phyloP scores from a whole-genome alignment of 805 yeast species.

The Suhomyces sp. region DNA sequence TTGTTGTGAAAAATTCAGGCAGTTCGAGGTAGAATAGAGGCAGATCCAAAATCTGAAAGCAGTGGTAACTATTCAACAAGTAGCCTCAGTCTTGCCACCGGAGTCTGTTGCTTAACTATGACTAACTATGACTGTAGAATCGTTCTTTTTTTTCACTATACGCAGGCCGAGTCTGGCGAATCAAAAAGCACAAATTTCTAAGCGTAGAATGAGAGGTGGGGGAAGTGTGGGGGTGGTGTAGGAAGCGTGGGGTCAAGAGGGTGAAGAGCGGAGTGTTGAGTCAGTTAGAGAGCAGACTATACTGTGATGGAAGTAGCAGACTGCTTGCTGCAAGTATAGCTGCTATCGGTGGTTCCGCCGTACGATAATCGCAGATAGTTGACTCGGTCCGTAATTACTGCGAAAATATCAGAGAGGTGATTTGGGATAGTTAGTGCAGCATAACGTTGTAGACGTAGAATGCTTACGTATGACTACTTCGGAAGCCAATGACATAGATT shows the following conservation, averaged over 20 bases:
- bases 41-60: background rate
- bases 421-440: too few species aligned
- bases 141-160: background rate
- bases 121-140: background rate
- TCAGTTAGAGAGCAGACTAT: background rate
- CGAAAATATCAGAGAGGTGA: background rate
- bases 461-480: too few species aligned
- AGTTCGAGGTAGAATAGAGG: background rate
- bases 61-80: background rate
- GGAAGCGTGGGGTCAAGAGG: too few species aligned
- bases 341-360: background rate
- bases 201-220: background rate
- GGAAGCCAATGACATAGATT: too few species aligned
- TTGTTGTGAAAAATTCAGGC: background rate
- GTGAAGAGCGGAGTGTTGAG: background rate
- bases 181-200: slow-evolving; percentile 1
- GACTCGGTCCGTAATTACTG: background rate
- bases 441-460: too few species aligned
- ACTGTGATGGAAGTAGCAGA: background rate
- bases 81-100: background rate
- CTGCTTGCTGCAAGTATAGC: background rate
- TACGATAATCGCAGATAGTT: background rate
- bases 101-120: background rate
- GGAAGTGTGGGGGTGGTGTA: too few species aligned
- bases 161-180: slow-evolving; percentile 1